phyloP scores from a whole-genome alignment of 2,329 filamentous ascomycete species.

The Paramyrothecium roridum region DNA sequence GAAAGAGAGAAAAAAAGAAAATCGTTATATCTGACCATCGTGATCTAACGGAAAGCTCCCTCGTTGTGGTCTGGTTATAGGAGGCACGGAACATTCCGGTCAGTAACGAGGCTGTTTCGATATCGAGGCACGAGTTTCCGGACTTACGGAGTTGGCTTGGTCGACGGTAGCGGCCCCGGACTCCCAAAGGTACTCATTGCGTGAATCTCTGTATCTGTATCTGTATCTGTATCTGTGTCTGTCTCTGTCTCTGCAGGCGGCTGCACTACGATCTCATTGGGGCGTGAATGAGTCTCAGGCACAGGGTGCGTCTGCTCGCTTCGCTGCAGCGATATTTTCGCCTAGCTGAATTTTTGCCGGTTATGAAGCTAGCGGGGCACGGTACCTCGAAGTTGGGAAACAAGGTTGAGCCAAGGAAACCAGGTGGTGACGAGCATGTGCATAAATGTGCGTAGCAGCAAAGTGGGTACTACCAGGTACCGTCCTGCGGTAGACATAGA shows the following conservation, averaged over 20 bases:
- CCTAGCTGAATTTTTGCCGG: neutral
- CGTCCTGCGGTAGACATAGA: constrained; percentile 3
- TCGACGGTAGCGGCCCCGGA: constrained; percentile 62
- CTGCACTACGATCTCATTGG: neutral
- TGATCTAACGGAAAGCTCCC: constrained; percentile 93
- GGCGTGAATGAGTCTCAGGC: neutral
- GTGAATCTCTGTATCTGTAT: neutral
- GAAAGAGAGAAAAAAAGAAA: too few species aligned
- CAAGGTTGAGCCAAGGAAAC: constrained; percentile 8
- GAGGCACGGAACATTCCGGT: neutral
- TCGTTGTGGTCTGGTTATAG: constrained; percentile 68
- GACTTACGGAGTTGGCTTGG: constrained; percentile 68
- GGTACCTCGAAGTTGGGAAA: constrained; percentile 2
- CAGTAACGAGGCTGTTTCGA: neutral
- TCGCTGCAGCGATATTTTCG: neutral
- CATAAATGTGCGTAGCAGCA: constrained; percentile 1
- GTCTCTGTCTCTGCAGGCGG: too few species aligned
- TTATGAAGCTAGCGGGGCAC: neutral
- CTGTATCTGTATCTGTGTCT: too few species aligned
- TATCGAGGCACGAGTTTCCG: neutral
- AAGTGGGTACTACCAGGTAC: constrained; percentile 6
- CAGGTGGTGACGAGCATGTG: constrained; percentile 8
- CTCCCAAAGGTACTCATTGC: constrained; percentile 66
- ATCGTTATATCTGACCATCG: constrained; percentile 51
- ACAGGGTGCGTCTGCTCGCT: neutral